phyloP scores from a whole-genome alignment of 164 flowering plant species.

The Chloranthus sessilifolius region DNA sequence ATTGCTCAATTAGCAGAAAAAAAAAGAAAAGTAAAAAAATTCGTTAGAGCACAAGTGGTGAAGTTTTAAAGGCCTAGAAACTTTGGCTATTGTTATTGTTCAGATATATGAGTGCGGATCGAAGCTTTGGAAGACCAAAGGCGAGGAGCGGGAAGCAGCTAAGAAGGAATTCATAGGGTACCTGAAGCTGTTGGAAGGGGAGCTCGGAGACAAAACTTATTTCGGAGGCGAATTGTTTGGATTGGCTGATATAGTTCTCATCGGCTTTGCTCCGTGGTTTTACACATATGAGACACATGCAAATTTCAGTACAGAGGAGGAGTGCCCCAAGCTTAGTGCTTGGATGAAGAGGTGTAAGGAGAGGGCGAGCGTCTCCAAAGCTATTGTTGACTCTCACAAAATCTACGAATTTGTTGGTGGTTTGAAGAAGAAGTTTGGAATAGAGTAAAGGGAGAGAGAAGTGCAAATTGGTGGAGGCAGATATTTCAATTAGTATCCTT shows the following conservation, averaged over 20 bases:
- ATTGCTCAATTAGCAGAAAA: too few relatives aligned
- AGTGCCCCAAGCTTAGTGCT: conserved; percentile 9
- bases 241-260: conserved; percentile 9
- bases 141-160: conserved; percentile 10
- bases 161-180: conserved; percentile 11
- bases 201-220: conserved; percentile 14
- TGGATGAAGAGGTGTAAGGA: conserved; percentile 19
- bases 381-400: conserved; percentile 8
- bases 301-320: conserved; percentile 13
- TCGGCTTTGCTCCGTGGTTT: conserved; percentile 10
- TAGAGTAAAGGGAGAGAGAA: background rate
- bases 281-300: conserved; percentile 9
- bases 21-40: too few relatives aligned
- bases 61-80: too few relatives aligned
- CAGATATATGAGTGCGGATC: conserved; percentile 2
- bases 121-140: conserved; percentile 11
- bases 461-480: background rate
- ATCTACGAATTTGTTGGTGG: conserved; percentile 5
- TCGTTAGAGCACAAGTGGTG: too few relatives aligned
- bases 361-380: conserved; percentile 17
- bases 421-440: conserved; percentile 7
- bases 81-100: background rate
- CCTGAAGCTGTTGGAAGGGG: conserved; percentile 18
- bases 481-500: too few relatives aligned
- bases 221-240: conserved; percentile 18